Evolutionary conservation across 2,329 filamentous ascomycete genomes (phyloP), one percentile per base, ranked within the genome.

Genomic region (Apiospora koreana): DNA sequence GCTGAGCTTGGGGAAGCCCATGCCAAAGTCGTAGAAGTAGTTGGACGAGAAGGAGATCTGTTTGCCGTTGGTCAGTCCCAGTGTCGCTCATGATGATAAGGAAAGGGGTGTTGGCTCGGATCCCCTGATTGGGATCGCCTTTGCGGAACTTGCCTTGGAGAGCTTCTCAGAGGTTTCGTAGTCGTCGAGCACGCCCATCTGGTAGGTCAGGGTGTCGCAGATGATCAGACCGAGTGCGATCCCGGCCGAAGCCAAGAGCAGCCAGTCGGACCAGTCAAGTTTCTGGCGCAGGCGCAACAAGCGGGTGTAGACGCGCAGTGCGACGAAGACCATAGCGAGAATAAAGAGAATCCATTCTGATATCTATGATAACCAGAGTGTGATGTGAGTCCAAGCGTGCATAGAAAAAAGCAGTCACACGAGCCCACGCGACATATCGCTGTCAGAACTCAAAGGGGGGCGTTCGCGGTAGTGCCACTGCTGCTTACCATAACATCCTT

Each of bases 11-110:
- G 79, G 79, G 41, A 80, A 79, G 0, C 78, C 79, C 79, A 80
- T 80, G 7, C 79, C 79, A 3, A 80, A 76, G 65, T 80, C 79
- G 72, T 80, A 80, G 50, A 80, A 80, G 69, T 80, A 80, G 72
- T 80, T 80, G 48, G 79, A 80, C 0, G 79, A 76, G 23, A 80
- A 80, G 1, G 77, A 79, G 42, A 80, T 79, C 78, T 79, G 14
- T 18, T 6, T 14, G 12, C 4, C 21, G 38, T 21, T 42, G 41
- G 38, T 66, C 8, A 65, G 62, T 7, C 18, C 18, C 38, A 5
- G n/a, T n/a, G 18, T 28, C 31, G 18, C 38, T 28, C 62, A 21
- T 42, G 35, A 43, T 21, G n/a, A n/a, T n/a, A n/a, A n/a, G n/a
- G n/a, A 43, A 16, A 14, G 25, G 21, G 31, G 10, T 41, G 58